These are phyloP conservation scores for Yamagishiella unicocca DNA, from an alignment of 139 green algal genomes.

Conservation along the genomic window DNA sequence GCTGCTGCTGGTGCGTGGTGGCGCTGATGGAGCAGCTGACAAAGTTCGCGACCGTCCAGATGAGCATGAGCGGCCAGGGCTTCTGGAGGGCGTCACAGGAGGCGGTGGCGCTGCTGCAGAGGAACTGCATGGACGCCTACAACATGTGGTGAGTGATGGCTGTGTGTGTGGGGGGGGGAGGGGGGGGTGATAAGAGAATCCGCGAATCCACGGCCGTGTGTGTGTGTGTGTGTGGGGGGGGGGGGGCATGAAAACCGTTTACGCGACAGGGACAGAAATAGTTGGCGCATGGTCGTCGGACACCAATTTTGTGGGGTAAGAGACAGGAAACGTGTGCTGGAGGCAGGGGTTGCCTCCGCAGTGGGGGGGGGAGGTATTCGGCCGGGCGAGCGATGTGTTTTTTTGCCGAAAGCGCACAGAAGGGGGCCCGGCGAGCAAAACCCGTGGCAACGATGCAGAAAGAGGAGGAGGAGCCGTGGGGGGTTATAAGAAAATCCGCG, in stretches of 20 bases:
- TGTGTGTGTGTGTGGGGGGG: too few relatives aligned
- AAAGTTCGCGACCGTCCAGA: constrained; percentile 30
- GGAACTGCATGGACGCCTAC: constrained; percentile 39
- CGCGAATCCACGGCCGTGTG: too few relatives aligned
- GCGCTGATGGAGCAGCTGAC: constrained; percentile 9
- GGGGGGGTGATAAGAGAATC: not conserved
- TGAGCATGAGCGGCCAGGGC: constrained; percentile 20
- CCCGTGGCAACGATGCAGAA: too few relatives aligned
- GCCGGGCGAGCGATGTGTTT: too few relatives aligned
- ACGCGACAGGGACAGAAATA: too few relatives aligned
- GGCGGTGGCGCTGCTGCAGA: constrained; percentile 13
- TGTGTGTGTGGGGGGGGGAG: not conserved
- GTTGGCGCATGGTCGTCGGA: too few relatives aligned
- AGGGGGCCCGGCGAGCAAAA: too few relatives aligned
- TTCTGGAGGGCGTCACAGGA: not conserved
- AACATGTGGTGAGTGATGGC: constrained; percentile 24
- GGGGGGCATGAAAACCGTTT: too few relatives aligned
- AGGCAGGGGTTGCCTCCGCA: not conserved
- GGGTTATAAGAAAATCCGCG: too few relatives aligned
- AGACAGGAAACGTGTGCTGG: not conserved
- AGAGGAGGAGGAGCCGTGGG: not conserved
- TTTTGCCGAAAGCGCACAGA: too few relatives aligned
- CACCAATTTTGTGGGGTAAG: too few relatives aligned
- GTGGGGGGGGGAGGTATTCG: not conserved
- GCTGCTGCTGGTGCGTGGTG: constrained; percentile 14